phyloP scores from a whole-genome alignment of 176 grass and related monocot genomes.

The Olyra latifolia region DNA sequence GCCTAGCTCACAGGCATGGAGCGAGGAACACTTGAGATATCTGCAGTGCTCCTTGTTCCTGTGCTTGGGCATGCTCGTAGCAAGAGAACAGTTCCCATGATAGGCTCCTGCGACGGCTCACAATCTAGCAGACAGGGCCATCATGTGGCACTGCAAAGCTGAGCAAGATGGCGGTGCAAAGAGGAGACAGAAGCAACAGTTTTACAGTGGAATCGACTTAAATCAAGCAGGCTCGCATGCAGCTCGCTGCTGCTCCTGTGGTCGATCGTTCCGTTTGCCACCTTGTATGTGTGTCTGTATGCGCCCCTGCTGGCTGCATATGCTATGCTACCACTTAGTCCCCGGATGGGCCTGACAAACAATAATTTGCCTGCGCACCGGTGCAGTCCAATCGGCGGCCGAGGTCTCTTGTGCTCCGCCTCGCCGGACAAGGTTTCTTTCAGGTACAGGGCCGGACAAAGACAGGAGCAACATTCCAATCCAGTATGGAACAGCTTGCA shows the following conservation, averaged over 20 bases:
- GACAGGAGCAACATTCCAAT: slow-evolving; percentile 31
- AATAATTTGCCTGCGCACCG: slow-evolving; percentile 34
- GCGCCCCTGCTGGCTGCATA: no score
- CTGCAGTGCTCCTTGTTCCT: background rate
- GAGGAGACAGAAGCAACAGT: slow-evolving; percentile 11
- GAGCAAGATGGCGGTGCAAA: slow-evolving; percentile 17
- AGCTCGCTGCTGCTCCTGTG: background rate
- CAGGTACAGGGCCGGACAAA: background rate
- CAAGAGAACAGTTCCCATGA: background rate
- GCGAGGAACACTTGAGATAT: background rate
- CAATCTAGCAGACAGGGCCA: slow-evolving; percentile 26
- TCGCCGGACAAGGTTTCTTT: slow-evolving; percentile 8
- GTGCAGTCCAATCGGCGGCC: background rate
- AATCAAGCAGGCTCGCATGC: background rate
- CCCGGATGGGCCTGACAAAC: slow-evolving; percentile 15
- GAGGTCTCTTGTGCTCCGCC: background rate
- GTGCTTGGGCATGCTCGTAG: background rate
- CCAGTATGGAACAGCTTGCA: background rate
- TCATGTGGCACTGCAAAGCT: slow-evolving; percentile 29
- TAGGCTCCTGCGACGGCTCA: background rate
- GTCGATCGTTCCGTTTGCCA: background rate
- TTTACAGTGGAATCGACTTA: slow-evolving; percentile 9
- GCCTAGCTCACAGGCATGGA: background rate
- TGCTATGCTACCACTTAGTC: slow-evolving; percentile 10
- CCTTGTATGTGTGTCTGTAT: no score